Percentiles rank a stretch among this genome's conserved stretches.
Conservation (phyloP, 306 rosid genomes). For the Astragalus glycyphyllos region DNA sequence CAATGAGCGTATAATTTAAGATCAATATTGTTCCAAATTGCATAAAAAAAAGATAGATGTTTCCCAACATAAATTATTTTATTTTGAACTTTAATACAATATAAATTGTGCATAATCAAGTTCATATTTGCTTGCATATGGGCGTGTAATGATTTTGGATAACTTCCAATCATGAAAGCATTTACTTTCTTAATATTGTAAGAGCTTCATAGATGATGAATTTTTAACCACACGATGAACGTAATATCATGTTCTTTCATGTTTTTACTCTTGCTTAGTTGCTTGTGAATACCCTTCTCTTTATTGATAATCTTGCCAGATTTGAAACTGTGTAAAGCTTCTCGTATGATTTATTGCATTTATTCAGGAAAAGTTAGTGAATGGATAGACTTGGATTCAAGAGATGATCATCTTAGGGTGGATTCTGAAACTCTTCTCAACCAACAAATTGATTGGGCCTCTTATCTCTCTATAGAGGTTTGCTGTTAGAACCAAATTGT, state of each 20-base stretch:
- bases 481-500: conserved; percentile 24
- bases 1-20: too few relatives aligned
- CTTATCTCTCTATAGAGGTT: conserved; percentile 82
- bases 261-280: neutral
- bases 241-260: neutral
- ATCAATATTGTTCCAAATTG: too few relatives aligned
- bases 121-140: too few relatives aligned
- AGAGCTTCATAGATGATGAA: too few relatives aligned
- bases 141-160: too few relatives aligned
- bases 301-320: conserved; percentile 3
- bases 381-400: conserved; percentile 35
- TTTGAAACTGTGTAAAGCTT: neutral
- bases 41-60: too few relatives aligned
- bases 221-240: neutral
- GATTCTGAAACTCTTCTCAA: conserved; percentile 69
- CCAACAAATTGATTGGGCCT: conserved; percentile 83
- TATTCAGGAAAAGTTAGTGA: conserved; percentile 71
- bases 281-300: neutral
- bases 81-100: too few relatives aligned
- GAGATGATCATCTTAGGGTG: conserved; percentile 57
- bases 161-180: too few relatives aligned
- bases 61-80: too few relatives aligned
- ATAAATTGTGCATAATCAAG: too few relatives aligned
- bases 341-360: conserved; percentile 5
- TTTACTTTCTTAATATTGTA: too few relatives aligned